Evolutionary conservation across 2,329 filamentous ascomycete species (phyloP), one percentile per base, ranked within the genome.

Genomic region (Teratosphaeria zuluensis): DNA sequence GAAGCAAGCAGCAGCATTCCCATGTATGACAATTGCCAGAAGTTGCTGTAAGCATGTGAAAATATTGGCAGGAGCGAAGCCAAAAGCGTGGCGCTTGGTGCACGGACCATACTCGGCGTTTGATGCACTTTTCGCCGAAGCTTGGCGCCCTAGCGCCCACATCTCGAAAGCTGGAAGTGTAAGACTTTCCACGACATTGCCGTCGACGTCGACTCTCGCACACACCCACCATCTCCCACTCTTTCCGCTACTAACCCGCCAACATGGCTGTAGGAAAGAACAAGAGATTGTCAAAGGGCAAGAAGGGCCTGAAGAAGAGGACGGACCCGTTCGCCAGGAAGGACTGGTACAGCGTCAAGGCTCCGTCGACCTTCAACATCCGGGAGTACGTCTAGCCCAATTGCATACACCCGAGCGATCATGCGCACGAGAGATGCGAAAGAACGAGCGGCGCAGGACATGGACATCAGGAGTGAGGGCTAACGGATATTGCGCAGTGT

Each of bases 231-330:
- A 59, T 53, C 59, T 59, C 61, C 56, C 54, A 55, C 42, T 58
- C 54, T 65, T 65, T 61, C 62, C 55, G 51, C 55, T 60, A 64
- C 51, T 61, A 59, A 62, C 56, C 62, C 66, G 69, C 68, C 68
- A 73, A 64, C 68, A 74, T 90, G 87, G 87, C 87, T 84, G 87
- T 90, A 79, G 87, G 87, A 83, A 90, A 90, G 90, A 99, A 99
- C 88, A 99, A 99, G 91, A 91, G 94, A 85, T 87, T 99, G 84
- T 97, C 94, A 70, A 99, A 99, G 87, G 94, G 94, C 83, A 99
- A 97, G 90, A 99, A 99, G 87, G 92, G 94, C 80, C 85, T 97
- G 78, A 97, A 97, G 90, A 97, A 99, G 92, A 92, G 92, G 83
- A 92, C 92, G 75, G 94, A 99, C 80, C 92, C 94, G 75, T 97